Evolutionary conservation across 108 stramenopile species (phyloP), one percentile per base, ranked within the genome.

Genomic region (Cyclostephanos tholiformis): DNA sequence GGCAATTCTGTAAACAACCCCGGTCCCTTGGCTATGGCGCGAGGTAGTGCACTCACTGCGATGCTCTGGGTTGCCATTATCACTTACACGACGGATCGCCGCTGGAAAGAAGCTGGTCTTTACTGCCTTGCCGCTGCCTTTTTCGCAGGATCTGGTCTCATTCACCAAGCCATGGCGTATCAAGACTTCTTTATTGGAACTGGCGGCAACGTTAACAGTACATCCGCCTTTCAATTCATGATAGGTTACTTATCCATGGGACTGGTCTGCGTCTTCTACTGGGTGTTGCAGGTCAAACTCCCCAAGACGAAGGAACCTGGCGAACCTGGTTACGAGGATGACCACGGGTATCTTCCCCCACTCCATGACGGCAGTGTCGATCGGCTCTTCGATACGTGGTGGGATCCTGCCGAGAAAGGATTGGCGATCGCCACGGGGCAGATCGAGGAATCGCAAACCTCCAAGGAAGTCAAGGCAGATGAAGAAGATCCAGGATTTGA

Each of bases 91-190:
- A 69, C 76, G 56, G 84, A 85, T 71, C 84, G 84, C 20, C 56
- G 69, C 14, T 84, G 84, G 84, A 68, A 46, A 46, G 26, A 46
- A 6, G 84, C 79, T 39, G 68, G 63, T 5, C 9, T 41, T 7
- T 80, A 58, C 57, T 43, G 60, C 65, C 19, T 72, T n/a, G 27
- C 80, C 41, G 80, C 64, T 7, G 46, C 80, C 22, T 36, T 70
- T 17, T 82, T 85, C 65, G 76, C 84, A 16, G 52, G 63, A n/a
- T 55, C 71, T 69, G 84, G 84, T 38, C 77, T 82, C 63, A 85
- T 85, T 46, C 84, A 85, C 57, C 49, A 74, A 19, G 60, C 67
- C 29, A 27, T 67, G 63, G 84, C 84, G 20, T 41, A 41, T 41
- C 9, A 41, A 41, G 48, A 49, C 10, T 25, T 25, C 19, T 67